A percentile compares a stretch with the other conserved stretches of the same genome.
Evolutionary conservation across 441 rosid genomes (phyloP).

Genomic region (Cnidoscolus chayamansa): DNA sequence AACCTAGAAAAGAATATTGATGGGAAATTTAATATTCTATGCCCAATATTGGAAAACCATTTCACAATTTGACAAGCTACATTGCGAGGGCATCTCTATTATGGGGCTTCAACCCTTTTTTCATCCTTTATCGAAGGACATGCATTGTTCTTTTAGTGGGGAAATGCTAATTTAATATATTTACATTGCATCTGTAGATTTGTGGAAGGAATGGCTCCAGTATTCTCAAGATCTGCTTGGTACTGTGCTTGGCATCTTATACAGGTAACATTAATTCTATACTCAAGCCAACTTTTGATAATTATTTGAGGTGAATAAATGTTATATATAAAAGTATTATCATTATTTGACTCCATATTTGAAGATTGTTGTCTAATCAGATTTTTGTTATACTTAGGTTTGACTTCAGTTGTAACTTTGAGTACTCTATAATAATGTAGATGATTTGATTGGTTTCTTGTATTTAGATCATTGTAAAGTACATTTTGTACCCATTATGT

Average conservation of each 20-base stretch:
- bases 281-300: neutral
- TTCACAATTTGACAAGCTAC: neutral
- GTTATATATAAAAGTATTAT: neutral
- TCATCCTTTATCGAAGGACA: constrained; percentile 7
- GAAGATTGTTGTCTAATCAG: neutral
- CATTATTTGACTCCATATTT: neutral
- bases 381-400: neutral
- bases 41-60: neutral
- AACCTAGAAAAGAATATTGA: neutral
- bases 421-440: neutral
- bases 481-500: neutral
- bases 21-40: neutral
- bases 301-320: neutral
- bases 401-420: neutral
- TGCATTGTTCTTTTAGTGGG: neutral
- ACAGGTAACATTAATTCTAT: constrained; percentile 49
- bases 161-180: constrained; percentile 16
- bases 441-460: neutral
- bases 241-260: constrained; percentile 96
- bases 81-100: neutral
- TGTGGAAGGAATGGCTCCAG: constrained; percentile 99
- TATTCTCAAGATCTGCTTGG: constrained; percentile 96
- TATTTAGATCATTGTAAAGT: neutral
- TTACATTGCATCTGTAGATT: constrained; percentile 43
- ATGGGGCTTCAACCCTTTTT: neutral